These are phyloP conservation scores for Colletotrichum nymphaeae DNA, from an alignment of 2,329 filamentous ascomycete species.

Conservation along the genomic window DNA sequence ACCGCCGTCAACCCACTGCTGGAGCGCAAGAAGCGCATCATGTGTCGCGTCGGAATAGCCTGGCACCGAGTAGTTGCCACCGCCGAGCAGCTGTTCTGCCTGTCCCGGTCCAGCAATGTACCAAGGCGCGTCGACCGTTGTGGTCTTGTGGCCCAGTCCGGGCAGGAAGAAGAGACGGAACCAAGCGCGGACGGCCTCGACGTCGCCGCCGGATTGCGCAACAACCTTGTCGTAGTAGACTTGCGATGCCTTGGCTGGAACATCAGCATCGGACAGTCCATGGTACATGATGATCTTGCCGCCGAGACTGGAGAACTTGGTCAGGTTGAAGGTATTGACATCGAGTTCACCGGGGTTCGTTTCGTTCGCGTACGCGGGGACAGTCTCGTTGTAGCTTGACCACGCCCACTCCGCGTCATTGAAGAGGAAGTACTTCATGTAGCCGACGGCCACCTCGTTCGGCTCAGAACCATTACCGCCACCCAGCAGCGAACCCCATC, in stretches of 20 bases:
- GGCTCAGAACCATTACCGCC: slow-evolving; percentile 38
- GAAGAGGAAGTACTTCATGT: slow-evolving; percentile 49
- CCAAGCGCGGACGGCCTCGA: slow-evolving; percentile 54
- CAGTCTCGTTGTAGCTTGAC: slow-evolving; percentile 47
- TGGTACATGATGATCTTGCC: slow-evolving; percentile 59
- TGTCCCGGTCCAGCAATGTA: slow-evolving; percentile 48
- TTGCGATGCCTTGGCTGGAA: slow-evolving; percentile 49
- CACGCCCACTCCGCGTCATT: slow-evolving; percentile 47
- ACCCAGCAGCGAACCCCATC: slow-evolving; percentile 46
- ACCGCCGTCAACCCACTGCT: slow-evolving; percentile 51
- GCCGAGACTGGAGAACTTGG: slow-evolving; percentile 49
- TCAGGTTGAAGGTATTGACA: slow-evolving; percentile 51
- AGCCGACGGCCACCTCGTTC: slow-evolving; percentile 48
- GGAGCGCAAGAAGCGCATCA: slow-evolving; percentile 51
- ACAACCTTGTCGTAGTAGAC: slow-evolving; percentile 49
- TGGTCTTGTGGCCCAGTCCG: slow-evolving; percentile 58
- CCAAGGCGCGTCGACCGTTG: slow-evolving; percentile 53
- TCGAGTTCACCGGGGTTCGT: slow-evolving; percentile 51
- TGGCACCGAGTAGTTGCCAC: slow-evolving; percentile 46
- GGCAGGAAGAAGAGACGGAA: slow-evolving; percentile 63
- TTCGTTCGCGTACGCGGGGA: slow-evolving; percentile 40
- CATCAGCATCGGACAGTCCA: slow-evolving; percentile 51
- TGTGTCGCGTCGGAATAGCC: slow-evolving; percentile 49
- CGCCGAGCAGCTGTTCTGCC: slow-evolving; percentile 30
- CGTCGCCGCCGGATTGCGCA: slow-evolving; percentile 51